Evolutionary conservation across 202 grass and related monocot species (phyloP), one percentile per base, ranked within the genome.

Genomic region (Schoenoplectus triqueter): DNA sequence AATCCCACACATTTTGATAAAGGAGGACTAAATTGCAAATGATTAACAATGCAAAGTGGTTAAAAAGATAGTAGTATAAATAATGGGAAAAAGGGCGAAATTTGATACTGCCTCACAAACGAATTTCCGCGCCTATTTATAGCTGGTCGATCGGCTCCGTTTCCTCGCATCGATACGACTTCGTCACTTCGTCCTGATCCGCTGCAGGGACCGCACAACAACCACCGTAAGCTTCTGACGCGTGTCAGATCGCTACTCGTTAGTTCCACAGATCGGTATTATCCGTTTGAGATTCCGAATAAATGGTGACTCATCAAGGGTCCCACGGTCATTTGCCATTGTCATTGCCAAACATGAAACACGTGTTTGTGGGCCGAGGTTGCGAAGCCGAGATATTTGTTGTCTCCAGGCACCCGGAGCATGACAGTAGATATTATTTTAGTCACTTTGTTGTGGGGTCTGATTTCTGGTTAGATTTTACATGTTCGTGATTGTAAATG

Each of bases 1-100:
- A 63, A 99, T 99, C 68, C 96, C 96, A 86, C 96, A 99, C 96
- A 99, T 95, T 72, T 80, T 67, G 49, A 22, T 56, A 80, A 44
- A 47, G 11, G 55, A 39, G 44, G n/a, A 59, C n/a, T 22, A 62
- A 71, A 55, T 57, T 72, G 57, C 60, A 69, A 21, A 10, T 39
- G 9, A 78, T 13, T 0, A 11, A 49, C 2, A 2, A 17, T 73
- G n/a, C 40, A 13, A 50, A 39, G 42, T 17, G 64, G 39, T 15
- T 3, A 76, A 31, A 31, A 31, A 31, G 31, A 31, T 31, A 31
- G 31, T 31, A 31, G 31, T 31, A 31, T 31, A 78, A 10, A 69
- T 15, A 13, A 18, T 2, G 11, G 20, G 4, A 46, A 48, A 83
- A 57, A 1, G 54, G 13, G 13, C 31, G 31, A 31, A 31, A 31